These are phyloP conservation scores for Solanum megistacrolobum DNA, from an alignment of 257 asterid species.

Conservation along the genomic window DNA sequence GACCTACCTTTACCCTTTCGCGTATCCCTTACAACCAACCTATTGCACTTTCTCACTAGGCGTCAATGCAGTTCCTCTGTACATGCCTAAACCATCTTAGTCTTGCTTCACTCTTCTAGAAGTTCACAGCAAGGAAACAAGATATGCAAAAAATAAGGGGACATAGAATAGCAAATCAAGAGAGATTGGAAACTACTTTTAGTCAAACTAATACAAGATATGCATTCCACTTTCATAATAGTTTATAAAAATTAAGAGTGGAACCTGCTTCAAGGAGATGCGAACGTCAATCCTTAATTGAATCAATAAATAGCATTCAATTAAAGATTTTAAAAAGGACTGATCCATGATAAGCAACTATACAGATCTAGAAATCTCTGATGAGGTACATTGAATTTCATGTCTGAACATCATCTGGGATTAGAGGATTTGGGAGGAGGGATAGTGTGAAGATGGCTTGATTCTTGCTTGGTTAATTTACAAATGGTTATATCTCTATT, in stretches of 20 bases:
- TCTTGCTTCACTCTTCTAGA: too few relatives aligned
- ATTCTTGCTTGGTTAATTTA: too few relatives aligned
- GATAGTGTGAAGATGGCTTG: too few relatives aligned
- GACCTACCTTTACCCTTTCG: not conserved
- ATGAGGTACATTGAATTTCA: not conserved
- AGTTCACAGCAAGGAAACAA: too few relatives aligned
- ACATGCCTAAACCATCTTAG: too few relatives aligned
- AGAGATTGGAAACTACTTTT: too few relatives aligned
- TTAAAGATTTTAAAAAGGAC: not conserved
- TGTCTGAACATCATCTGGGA: not conserved
- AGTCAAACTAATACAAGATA: not conserved
- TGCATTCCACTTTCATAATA: not conserved
- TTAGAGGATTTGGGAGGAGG: not conserved
- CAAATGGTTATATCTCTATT: too few relatives aligned
- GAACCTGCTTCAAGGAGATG: slow-evolving; percentile 85
- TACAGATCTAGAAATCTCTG: not conserved
- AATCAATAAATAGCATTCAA: not conserved
- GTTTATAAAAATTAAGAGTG: not conserved
- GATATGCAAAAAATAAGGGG: too few relatives aligned
- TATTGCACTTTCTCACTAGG: not conserved
- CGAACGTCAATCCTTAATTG: slow-evolving; percentile 36
- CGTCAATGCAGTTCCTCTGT: too few relatives aligned
- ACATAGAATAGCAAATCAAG: too few relatives aligned
- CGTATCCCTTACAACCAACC: not conserved
- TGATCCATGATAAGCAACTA: not conserved